phyloP scores from a whole-genome alignment of 352 stramenopile genomes.

The Bremia lactucae region DNA sequence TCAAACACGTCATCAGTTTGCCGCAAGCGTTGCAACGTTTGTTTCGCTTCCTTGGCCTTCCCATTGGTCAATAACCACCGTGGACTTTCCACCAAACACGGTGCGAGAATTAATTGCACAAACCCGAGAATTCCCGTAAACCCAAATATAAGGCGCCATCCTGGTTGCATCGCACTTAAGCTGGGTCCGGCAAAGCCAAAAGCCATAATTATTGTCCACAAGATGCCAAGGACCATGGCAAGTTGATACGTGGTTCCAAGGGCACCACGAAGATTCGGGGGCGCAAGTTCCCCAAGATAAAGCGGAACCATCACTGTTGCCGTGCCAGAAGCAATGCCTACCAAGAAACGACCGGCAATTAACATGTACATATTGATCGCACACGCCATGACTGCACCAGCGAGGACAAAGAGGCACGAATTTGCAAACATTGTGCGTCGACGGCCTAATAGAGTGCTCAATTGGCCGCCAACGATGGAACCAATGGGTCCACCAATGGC shows the following conservation, averaged over 20 bases:
- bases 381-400: constrained; percentile 46
- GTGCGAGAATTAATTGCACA: constrained; percentile 62
- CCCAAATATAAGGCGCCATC: constrained; percentile 78
- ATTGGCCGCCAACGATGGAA: constrained; percentile 35
- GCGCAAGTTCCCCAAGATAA: constrained; percentile 71
- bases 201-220: constrained; percentile 78
- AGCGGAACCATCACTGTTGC: constrained; percentile 73
- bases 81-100: constrained; percentile 56
- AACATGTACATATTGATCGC: constrained; percentile 40
- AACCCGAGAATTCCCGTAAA: constrained; percentile 48
- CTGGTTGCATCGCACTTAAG: too few relatives aligned
- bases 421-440: constrained; percentile 59
- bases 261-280: constrained; percentile 45
- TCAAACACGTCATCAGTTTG: constrained; percentile 41
- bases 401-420: constrained; percentile 50
- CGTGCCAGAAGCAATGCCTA: constrained; percentile 58
- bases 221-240: too few relatives aligned
- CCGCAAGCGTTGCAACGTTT: constrained; percentile 48
- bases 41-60: constrained; percentile 34
- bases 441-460: constrained; percentile 40
- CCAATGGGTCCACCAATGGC: constrained; percentile 46
- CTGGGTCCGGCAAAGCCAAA: too few relatives aligned
- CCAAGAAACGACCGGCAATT: constrained; percentile 45
- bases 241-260: too few relatives aligned
- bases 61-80: constrained; percentile 52